Percentiles rank a stretch among this genome's conserved stretches.
Evolutionary conservation across 495 filamentous ascomycete species (phyloP).

Genomic region (Talaromyces wortmannii): DNA sequence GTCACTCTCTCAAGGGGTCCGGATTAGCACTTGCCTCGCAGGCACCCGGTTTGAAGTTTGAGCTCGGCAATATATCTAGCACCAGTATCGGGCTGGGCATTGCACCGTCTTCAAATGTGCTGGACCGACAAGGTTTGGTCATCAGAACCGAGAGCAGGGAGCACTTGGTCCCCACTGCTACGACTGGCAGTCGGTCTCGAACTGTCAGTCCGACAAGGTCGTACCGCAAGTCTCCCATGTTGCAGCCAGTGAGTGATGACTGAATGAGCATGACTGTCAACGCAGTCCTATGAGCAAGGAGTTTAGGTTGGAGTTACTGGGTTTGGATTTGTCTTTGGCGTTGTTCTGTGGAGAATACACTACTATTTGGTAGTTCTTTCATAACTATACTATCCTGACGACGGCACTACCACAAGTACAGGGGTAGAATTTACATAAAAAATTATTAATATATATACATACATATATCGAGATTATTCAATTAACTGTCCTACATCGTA

Average conservation of each 20-base stretch:
- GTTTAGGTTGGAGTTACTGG: neutral
- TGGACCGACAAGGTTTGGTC: conserved; percentile 69
- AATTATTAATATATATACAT: neutral
- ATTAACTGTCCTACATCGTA: neutral
- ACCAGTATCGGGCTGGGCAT: conserved; percentile 43
- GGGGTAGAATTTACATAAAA: neutral
- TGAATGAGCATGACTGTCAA: conserved; percentile 11
- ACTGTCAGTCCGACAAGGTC: conserved; percentile 38
- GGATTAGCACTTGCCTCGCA: conserved; percentile 8
- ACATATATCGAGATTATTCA: neutral
- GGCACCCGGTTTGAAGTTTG: conserved; percentile 47
- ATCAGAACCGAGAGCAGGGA: conserved; percentile 79
- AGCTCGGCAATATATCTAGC: conserved; percentile 46
- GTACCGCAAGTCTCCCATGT: conserved; percentile 33
- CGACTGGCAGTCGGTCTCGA: conserved; percentile 36
- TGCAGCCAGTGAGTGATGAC: conserved; percentile 33
- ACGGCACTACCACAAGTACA: neutral
- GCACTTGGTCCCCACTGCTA: conserved; percentile 44
- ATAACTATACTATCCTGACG: neutral
- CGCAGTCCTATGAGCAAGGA: neutral
- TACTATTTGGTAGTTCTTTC: neutral
- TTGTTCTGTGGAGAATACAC: neutral
- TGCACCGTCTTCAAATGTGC: conserved; percentile 30
- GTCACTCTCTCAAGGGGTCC: conserved; percentile 32
- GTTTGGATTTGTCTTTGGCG: neutral